Conservation (phyloP, 129 eudicot species). For the Silybum marianum region DNA sequence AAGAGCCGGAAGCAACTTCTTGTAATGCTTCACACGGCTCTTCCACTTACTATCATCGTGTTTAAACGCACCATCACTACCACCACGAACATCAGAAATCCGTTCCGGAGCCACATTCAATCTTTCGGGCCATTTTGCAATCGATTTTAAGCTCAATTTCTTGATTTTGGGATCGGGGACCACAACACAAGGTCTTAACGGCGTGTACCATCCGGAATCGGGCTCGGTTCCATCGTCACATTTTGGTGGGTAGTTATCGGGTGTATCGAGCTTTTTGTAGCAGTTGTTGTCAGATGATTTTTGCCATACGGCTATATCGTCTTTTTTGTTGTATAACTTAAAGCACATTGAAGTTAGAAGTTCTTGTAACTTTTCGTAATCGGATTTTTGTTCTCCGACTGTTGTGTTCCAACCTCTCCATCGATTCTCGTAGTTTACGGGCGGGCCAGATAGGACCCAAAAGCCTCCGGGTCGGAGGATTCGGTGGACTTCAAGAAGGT, state of each 20-base stretch:
- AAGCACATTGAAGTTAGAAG: constrained; percentile 90
- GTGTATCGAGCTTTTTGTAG: constrained; percentile 72
- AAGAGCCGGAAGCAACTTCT: constrained; percentile 77
- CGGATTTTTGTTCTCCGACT: constrained; percentile 77
- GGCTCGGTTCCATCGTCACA: constrained; percentile 96
- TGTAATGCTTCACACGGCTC: constrained; percentile 77
- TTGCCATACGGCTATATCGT: constrained; percentile 96
- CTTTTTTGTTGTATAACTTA: constrained; percentile 83
- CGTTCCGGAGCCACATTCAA: constrained; percentile 82
- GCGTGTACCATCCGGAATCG: constrained; percentile 96
- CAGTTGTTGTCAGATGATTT: constrained; percentile 70
- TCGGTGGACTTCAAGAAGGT: constrained; percentile 90
- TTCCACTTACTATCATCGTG: constrained; percentile 90
- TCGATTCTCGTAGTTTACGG: constrained; percentile 84
- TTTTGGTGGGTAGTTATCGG: constrained; percentile 85
- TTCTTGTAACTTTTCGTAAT: constrained; percentile 81
- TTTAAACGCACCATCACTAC: constrained; percentile 83
- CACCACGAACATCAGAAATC: constrained; percentile 67
- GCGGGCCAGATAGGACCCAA: constrained; percentile 98
- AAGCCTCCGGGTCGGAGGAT: constrained; percentile 99
- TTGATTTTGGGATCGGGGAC: constrained; percentile 64
- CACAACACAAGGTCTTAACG: constrained; percentile 85
- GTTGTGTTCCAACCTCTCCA: constrained; percentile 99
- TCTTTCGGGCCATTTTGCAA: constrained; percentile 87
- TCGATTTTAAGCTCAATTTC: constrained; percentile 49